Conservation (phyloP, 495 filamentous ascomycete species). For the Parathielavia hyrcaniae region DNA sequence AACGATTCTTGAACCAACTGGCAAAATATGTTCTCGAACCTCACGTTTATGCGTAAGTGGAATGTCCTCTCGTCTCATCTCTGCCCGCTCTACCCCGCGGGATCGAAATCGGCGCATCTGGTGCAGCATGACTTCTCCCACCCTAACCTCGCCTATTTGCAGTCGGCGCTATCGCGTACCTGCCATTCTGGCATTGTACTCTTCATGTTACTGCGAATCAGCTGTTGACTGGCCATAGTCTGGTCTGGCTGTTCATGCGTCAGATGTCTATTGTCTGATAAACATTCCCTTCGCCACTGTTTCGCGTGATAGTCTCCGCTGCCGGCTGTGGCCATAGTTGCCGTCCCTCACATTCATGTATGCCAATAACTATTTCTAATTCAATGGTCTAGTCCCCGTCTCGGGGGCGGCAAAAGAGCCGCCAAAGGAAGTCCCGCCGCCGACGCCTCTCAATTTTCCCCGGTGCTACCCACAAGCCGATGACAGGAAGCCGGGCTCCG, state of each 20-base stretch:
- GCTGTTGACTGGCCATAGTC: too few species aligned
- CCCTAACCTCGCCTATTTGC: not conserved
- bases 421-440: constrained; percentile 45
- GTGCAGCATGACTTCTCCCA: not conserved
- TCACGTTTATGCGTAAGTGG: constrained; percentile 35
- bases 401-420: constrained; percentile 26
- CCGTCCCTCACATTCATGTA: not conserved
- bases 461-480: constrained; percentile 35
- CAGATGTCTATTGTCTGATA: constrained; percentile 2
- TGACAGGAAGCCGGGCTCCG: constrained; percentile 10
- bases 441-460: constrained; percentile 50
- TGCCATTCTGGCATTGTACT: not conserved
- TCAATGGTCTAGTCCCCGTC: constrained; percentile 31
- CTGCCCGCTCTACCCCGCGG: not conserved
- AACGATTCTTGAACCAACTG: not conserved
- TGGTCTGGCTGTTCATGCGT: constrained; percentile 9
- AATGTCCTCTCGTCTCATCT: not conserved
- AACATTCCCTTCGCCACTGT: not conserved
- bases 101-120: not conserved
- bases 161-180: too few species aligned
- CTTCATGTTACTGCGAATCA: too few species aligned
- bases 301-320: constrained; percentile 24
- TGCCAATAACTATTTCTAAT: constrained; percentile 21
- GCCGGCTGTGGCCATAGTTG: constrained; percentile 9
- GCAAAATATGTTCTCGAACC: constrained; percentile 34